A percentile compares a stretch with the other conserved stretches of the same genome.
These are phyloP conservation scores for Misopates orontium DNA, from an alignment of 257 asterid species.

Conservation along the genomic window DNA sequence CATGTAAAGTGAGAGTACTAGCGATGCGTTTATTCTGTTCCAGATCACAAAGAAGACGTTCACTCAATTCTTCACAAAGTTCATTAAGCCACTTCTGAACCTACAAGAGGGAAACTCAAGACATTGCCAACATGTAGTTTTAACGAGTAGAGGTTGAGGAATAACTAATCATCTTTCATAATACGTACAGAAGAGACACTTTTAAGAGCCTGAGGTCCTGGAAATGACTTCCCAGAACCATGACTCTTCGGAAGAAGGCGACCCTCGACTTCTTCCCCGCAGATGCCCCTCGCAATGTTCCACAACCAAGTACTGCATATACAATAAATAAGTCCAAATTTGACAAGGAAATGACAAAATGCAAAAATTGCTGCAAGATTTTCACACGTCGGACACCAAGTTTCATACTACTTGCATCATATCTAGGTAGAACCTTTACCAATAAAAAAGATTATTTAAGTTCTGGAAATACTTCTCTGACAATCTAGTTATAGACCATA, in stretches of 20 bases:
- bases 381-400: slow-evolving; percentile 2
- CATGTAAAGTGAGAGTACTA: slow-evolving; percentile 80
- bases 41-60: slow-evolving; percentile 83
- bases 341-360: slow-evolving; percentile 16
- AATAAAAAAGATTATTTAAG: background rate
- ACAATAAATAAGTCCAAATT: slow-evolving; percentile 22
- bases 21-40: slow-evolving; percentile 94
- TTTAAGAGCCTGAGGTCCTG: slow-evolving; percentile 84
- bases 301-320: slow-evolving; percentile 84
- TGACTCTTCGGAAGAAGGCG: slow-evolving; percentile 98
- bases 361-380: background rate
- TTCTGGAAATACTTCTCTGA: slow-evolving; percentile 3
- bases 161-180: slow-evolving; percentile 19
- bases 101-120: slow-evolving; percentile 39
- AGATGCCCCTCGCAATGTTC: slow-evolving; percentile 86
- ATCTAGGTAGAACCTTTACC: slow-evolving; percentile 12
- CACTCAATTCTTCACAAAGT: slow-evolving; percentile 84
- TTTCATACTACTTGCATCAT: slow-evolving; percentile 10
- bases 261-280: slow-evolving; percentile 87
- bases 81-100: slow-evolving; percentile 85
- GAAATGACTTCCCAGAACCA: slow-evolving; percentile 96
- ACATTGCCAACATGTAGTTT: background rate
- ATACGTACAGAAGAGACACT: slow-evolving; percentile 55
- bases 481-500: background rate
- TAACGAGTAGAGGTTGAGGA: background rate